phyloP scores from a whole-genome alignment of 2,329 filamentous ascomycete genomes.

The Didymella arachidicola region DNA sequence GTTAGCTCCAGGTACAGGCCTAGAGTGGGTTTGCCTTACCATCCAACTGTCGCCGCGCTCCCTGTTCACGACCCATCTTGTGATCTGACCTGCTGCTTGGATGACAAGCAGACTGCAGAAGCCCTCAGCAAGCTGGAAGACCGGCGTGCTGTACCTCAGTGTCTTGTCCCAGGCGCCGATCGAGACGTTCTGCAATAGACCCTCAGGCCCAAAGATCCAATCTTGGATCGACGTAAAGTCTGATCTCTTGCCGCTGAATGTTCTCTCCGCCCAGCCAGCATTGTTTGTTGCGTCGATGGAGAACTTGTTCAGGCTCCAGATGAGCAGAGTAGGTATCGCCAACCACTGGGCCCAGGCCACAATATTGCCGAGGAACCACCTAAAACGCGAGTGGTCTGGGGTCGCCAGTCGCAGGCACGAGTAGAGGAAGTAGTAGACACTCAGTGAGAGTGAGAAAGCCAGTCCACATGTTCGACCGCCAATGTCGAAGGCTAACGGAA shows the following conservation, averaged over 20 bases:
- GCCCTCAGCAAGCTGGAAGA: constrained; percentile 93
- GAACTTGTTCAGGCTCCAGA: constrained; percentile 95
- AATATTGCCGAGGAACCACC: constrained; percentile 73
- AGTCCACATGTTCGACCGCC: constrained; percentile 93
- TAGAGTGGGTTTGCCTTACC: constrained; percentile 62
- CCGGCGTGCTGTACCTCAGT: constrained; percentile 86
- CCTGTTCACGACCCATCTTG: constrained; percentile 91
- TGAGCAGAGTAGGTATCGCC: constrained; percentile 82
- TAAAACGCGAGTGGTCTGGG: constrained; percentile 77
- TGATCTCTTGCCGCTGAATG: constrained; percentile 71
- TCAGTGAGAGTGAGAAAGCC: constrained; percentile 89
- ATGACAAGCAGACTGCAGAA: constrained; percentile 97
- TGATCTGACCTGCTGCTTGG: constrained; percentile 92
- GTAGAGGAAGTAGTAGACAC: constrained; percentile 89
- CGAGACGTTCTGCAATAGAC: constrained; percentile 78
- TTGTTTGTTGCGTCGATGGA: constrained; percentile 82
- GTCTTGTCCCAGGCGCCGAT: constrained; percentile 90
- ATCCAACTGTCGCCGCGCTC: constrained; percentile 96
- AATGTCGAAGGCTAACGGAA: constrained; percentile 97
- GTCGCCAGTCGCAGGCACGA: constrained; percentile 81
- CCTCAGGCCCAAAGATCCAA: constrained; percentile 88
- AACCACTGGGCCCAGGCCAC: constrained; percentile 85
- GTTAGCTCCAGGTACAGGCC: constrained; percentile 43
- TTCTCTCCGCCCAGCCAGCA: constrained; percentile 80
- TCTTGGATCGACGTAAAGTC: constrained; percentile 73